Conservation (phyloP, 352 stramenopile species). For the Phytophthora pisi region DNA sequence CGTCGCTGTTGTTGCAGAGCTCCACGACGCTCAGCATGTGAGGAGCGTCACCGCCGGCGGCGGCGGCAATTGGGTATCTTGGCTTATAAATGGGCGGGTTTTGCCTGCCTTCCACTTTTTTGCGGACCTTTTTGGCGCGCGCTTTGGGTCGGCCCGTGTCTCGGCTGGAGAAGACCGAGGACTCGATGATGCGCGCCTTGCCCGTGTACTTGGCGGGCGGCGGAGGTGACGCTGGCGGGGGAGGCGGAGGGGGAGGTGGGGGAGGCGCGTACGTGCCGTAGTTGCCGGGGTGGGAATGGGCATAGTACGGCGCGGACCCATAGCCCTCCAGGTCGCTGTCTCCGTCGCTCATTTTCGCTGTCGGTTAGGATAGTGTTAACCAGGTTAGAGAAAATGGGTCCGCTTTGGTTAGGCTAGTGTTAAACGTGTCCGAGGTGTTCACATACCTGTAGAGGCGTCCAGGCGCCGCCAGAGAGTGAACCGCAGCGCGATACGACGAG, state of each 20-base stretch:
- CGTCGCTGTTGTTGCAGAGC: conserved; percentile 69
- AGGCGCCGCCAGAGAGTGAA: conserved; percentile 1
- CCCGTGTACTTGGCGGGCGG: conserved; percentile 30
- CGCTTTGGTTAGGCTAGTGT: neutral
- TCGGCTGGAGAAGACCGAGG: conserved; percentile 32
- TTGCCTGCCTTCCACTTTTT: conserved; percentile 20
- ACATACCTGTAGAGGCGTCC: conserved; percentile 12
- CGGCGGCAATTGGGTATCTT: conserved; percentile 1
- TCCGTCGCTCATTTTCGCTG: conserved; percentile 34
- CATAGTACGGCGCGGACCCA: conserved; percentile 10
- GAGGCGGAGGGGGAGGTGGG: conserved; percentile 11
- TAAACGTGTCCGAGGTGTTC: neutral
- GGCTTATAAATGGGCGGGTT: conserved; percentile 2
- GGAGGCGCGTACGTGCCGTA: conserved; percentile 7
- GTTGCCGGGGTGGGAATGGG: neutral
- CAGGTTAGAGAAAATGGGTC: conserved; percentile 19
- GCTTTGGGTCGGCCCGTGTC: conserved; percentile 25
- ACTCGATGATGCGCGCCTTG: conserved; percentile 44
- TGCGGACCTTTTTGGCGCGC: conserved; percentile 20
- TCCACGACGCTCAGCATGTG: conserved; percentile 86
- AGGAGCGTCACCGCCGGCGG: conserved; percentile 6
- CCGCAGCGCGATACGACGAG: neutral
- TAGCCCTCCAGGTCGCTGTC: conserved; percentile 33
- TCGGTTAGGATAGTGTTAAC: neutral
- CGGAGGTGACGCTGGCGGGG: conserved; percentile 10